phyloP scores from a whole-genome alignment of 495 filamentous ascomycete genomes.

The Lentithecium fluviatile region DNA sequence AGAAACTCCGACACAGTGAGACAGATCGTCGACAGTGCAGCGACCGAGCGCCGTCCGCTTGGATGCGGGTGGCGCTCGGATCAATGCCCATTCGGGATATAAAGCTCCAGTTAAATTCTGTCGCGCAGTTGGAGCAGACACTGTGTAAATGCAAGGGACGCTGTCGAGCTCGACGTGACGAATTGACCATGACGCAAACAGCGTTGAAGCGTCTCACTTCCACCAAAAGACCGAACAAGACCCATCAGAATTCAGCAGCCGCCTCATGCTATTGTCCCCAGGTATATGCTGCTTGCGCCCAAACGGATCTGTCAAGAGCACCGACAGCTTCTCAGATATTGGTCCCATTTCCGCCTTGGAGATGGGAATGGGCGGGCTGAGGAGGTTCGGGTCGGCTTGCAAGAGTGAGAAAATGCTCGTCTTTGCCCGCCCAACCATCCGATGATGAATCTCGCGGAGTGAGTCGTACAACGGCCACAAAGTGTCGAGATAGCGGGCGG shows the following conservation, averaged over 20 bases:
- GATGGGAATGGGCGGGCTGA: slow-evolving; percentile 27
- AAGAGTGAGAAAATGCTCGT: slow-evolving; percentile 32
- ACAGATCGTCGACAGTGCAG: too few relatives aligned
- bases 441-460: slow-evolving; percentile 24
- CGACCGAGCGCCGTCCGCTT: too few relatives aligned
- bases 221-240: slow-evolving; percentile 31
- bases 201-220: slow-evolving; percentile 7
- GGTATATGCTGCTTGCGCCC: slow-evolving; percentile 19
- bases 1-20: too few relatives aligned
- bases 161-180: too few relatives aligned
- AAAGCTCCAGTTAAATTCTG: too few relatives aligned
- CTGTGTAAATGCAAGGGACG: too few relatives aligned
- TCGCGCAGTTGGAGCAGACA: too few relatives aligned
- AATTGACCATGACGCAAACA: too few relatives aligned
- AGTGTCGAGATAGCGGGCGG: slow-evolving; percentile 22
- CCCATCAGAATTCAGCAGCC: slow-evolving; percentile 27
- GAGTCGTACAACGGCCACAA: slow-evolving; percentile 28
- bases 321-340: slow-evolving; percentile 24
- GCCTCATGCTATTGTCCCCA: slow-evolving; percentile 1
- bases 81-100: too few relatives aligned
- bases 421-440: slow-evolving; percentile 18
- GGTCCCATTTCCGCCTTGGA: slow-evolving; percentile 27
- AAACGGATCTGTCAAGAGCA: slow-evolving; percentile 30
- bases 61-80: too few relatives aligned
- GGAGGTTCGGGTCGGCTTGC: slow-evolving; percentile 13